Evolutionary conservation across 345 rosid genomes (phyloP).

Genomic region (Populus davidiana): DNA sequence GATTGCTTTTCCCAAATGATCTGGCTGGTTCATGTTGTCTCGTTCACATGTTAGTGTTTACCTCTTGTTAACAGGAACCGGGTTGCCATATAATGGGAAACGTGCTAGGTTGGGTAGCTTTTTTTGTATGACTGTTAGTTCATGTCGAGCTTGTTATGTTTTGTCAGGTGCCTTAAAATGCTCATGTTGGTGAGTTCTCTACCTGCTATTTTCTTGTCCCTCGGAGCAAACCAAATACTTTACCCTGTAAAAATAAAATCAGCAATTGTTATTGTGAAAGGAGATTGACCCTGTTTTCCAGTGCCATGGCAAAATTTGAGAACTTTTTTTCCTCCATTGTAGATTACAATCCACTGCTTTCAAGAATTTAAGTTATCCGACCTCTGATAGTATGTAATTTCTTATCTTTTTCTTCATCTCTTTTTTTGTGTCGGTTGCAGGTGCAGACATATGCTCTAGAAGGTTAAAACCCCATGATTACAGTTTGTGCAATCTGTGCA

Average conservation of each 20-base stretch:
- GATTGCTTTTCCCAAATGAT: too few relatives aligned
- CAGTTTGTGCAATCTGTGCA: not conserved
- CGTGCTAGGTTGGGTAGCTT: not conserved
- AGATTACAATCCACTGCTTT: not conserved
- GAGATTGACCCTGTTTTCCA: not conserved
- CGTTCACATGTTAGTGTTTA: not conserved
- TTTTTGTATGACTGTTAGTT: not conserved
- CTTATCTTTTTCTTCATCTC: too few relatives aligned
- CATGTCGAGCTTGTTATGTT: not conserved
- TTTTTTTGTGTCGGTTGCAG: constrained; percentile 2
- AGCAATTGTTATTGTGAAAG: not conserved
- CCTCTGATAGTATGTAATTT: not conserved
- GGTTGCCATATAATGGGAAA: not conserved
- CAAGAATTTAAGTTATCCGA: not conserved
- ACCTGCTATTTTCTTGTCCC: not conserved
- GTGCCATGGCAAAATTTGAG: not conserved
- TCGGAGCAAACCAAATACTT: too few relatives aligned
- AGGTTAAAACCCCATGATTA: constrained; percentile 1
- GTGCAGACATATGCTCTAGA: constrained; percentile 21
- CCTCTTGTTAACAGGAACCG: not conserved
- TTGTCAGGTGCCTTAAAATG: not conserved
- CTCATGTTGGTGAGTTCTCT: not conserved
- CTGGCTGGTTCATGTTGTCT: not conserved
- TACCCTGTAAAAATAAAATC: not conserved
- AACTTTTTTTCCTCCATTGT: not conserved